Evolutionary conservation across 495 filamentous ascomycete genomes (phyloP).

Genomic region (Hyphodiscus hymeniophilus): DNA sequence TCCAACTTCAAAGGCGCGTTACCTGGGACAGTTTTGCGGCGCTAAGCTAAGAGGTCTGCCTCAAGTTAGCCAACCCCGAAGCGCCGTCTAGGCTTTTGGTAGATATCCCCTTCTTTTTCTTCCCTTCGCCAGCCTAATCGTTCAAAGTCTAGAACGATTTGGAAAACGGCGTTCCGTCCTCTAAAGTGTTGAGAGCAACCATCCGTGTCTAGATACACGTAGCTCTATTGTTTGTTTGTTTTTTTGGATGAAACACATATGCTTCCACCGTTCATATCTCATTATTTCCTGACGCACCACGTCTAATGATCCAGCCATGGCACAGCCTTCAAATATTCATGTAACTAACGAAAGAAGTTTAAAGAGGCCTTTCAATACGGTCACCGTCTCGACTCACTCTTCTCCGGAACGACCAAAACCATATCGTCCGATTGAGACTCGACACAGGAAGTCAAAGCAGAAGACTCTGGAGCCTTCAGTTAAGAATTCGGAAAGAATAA

Average conservation of each 20-base stretch:
- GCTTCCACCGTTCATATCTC: neutral
- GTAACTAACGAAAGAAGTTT: conserved; percentile 19
- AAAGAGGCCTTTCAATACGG: conserved; percentile 18
- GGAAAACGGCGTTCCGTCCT: too few species aligned
- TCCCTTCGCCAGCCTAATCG: too few species aligned
- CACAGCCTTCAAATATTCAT: conserved; percentile 3
- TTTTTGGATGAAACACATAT: neutral
- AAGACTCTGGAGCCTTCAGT: neutral
- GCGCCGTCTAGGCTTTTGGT: conserved; percentile 17
- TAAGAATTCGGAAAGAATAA: conserved; percentile 20
- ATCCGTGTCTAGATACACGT: conserved; percentile 6
- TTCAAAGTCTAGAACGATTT: too few species aligned
- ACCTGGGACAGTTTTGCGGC: conserved; percentile 8
- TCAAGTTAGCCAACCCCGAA: conserved; percentile 17
- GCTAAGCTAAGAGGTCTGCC: conserved; percentile 18
- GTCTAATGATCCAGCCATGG: conserved; percentile 2
- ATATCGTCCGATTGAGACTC: conserved; percentile 1
- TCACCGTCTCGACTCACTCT: conserved; percentile 2
- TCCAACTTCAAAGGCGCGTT: conserved; percentile 13
- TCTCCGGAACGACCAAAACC: conserved; percentile 3
- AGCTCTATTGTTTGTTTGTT: conserved; percentile 3
- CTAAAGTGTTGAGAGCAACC: neutral
- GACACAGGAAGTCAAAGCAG: conserved; percentile 11
- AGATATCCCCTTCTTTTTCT: conserved; percentile 10
- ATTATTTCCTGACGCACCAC: neutral